phyloP scores from a whole-genome alignment of 169 alveolate species.

The Cytauxzoon felis region DNA sequence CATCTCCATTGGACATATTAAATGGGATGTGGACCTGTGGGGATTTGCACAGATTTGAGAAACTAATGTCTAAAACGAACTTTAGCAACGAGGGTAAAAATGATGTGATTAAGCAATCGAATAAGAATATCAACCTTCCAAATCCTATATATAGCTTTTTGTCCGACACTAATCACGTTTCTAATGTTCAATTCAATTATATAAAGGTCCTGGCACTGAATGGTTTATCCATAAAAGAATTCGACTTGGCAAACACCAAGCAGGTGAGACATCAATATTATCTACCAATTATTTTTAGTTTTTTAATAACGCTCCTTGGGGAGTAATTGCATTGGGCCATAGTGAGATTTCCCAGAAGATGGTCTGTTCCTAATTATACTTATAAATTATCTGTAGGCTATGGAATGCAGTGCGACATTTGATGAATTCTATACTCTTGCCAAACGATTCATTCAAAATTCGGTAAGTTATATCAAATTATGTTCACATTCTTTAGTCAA shows the following conservation, averaged over 20 bases:
- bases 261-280: too few relatives aligned
- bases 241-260: constrained; percentile 54
- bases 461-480: neutral
- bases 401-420: constrained; percentile 44
- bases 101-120: neutral
- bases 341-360: constrained; percentile 13
- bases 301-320: constrained; percentile 56
- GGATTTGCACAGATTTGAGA: constrained; percentile 55
- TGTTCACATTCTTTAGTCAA: neutral
- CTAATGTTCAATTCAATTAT: constrained; percentile 32
- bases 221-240: constrained; percentile 45
- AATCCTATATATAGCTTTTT: constrained; percentile 18
- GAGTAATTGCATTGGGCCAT: constrained; percentile 48
- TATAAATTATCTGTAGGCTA: neutral
- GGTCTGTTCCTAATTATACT: neutral
- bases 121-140: neutral
- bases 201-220: constrained; percentile 38
- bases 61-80: neutral
- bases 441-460: constrained; percentile 47
- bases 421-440: constrained; percentile 48
- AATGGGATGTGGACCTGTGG: constrained; percentile 60
- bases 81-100: neutral
- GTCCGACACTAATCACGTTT: constrained; percentile 36
- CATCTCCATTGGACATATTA: constrained; percentile 53
- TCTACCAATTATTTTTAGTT: constrained; percentile 2